Base-by-base conservation (phyloP, 1,284 basidiomycete species). In the Mycosarcoma mackinlayi region DNA sequence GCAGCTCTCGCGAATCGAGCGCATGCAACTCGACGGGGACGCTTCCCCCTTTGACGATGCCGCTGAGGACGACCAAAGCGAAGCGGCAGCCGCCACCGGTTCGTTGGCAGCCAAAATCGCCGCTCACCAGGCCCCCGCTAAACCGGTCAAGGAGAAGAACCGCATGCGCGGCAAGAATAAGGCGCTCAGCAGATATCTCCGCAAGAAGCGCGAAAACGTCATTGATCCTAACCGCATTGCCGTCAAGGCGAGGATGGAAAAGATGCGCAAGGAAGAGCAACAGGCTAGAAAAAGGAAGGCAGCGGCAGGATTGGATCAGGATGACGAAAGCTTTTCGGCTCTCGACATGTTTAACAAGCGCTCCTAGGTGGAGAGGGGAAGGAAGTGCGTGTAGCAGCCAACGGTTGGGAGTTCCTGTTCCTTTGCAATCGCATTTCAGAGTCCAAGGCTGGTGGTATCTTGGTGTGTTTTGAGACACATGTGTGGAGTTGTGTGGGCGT, bases 151-250 rank as follows among this genome's bases (percentile, higher is more conserved):
- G 58, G 77, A 79, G 41, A 80, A 78, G 60, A 75, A 78, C 39
- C 50, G 73, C 38, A 75, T 75, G 58, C 34, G 80, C 2, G 80
- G 80, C 6, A 76, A 76, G 63, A 79, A 80, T 51, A 73, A 65
- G 33, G 61, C 77, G 13, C 60, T 78, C 51, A 80, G 77, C 40
- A 65, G 68, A 24, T 80, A 79, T 34, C 41, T 80, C 28, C 67
- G 76, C 54, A 80, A 80, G 63, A 77, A 80, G 69, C 44, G 72
- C 28, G 72, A 66, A 40, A 82, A 82, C 35, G 80, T 82, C 16
- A 61, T 80, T 23, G 78, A 80, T 47, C 75, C 75, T 10, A 77
- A 74, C 35, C 28, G 68, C 19, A 66, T 70, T 41, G 72, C 64
- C 18, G 61, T 74, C 24, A 74, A 74, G 47, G 62, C 46, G 40